Conservation (phyloP, 1,139 yeast species). For the Suhomyces yuchorum region DNA sequence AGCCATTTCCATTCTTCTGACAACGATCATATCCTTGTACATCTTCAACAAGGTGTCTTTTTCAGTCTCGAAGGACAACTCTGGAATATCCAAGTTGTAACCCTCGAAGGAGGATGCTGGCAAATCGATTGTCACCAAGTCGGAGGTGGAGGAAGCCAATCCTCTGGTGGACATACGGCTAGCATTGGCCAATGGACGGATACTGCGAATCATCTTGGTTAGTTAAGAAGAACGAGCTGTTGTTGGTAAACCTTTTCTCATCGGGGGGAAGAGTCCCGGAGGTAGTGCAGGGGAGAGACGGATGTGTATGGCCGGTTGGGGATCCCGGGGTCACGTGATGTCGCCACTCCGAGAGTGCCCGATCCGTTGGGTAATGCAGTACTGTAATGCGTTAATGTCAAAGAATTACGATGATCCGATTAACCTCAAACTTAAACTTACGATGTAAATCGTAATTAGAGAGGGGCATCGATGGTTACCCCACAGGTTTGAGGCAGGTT, state of each 20-base stretch:
- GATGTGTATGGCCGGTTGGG: conserved; percentile 12
- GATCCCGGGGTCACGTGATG: background rate
- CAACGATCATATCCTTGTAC: conserved; percentile 94
- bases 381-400: too few relatives aligned
- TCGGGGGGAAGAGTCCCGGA: conserved; percentile 20
- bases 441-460: background rate
- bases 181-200: conserved; percentile 24
- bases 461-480: background rate
- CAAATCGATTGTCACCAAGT: conserved; percentile 56
- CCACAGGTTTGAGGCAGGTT: background rate
- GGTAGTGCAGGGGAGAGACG: conserved; percentile 12
- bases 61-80: conserved; percentile 71
- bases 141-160: conserved; percentile 39
- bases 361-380: background rate
- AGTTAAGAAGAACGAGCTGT: conserved; percentile 3
- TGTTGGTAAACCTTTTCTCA: conserved; percentile 12
- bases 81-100: conserved; percentile 77
- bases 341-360: background rate
- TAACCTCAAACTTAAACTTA: too few relatives aligned
- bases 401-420: too few relatives aligned
- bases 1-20: conserved; percentile 99
- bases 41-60: conserved; percentile 80
- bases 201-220: conserved; percentile 25
- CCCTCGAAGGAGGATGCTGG: conserved; percentile 85
- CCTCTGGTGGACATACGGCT: conserved; percentile 28